Percentiles rank a stretch among this genome's conserved stretches.
These are phyloP conservation scores for Fusarium redolens DNA, from an alignment of 2,329 filamentous ascomycete species.

Conservation along the genomic window DNA sequence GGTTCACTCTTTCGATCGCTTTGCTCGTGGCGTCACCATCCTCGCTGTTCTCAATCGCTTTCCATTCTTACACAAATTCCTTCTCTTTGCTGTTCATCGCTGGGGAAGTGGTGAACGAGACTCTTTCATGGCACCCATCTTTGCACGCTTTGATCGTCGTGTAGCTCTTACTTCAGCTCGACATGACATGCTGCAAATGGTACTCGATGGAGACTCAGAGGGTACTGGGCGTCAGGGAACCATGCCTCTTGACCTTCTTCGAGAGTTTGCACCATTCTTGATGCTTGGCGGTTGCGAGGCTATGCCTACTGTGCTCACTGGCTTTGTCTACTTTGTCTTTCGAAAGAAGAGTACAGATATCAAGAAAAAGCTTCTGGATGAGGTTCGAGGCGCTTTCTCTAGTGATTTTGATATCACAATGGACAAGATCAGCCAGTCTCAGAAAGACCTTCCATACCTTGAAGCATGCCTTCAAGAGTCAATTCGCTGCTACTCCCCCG, in stretches of 20 bases:
- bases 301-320: not conserved
- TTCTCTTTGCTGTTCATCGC: not conserved
- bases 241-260: not conserved
- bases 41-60: not conserved
- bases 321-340: not conserved
- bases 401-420: not conserved
- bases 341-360: not conserved
- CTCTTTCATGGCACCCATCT: not conserved
- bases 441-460: not conserved
- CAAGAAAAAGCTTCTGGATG: not conserved
- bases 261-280: not conserved
- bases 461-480: slow-evolving; percentile 4
- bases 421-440: not conserved
- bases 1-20: not conserved
- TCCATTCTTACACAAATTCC: not conserved
- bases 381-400: not conserved
- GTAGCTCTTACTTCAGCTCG: not conserved
- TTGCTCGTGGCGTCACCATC: not conserved
- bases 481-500: not conserved
- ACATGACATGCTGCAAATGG: slow-evolving; percentile 2
- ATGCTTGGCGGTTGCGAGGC: not conserved
- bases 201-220: not conserved
- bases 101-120: slow-evolving; percentile 1
- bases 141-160: not conserved
- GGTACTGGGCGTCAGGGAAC: not conserved